Evolutionary conservation across 2,329 filamentous ascomycete species (phyloP).

Genomic region (Cercospora berteroae): DNA sequence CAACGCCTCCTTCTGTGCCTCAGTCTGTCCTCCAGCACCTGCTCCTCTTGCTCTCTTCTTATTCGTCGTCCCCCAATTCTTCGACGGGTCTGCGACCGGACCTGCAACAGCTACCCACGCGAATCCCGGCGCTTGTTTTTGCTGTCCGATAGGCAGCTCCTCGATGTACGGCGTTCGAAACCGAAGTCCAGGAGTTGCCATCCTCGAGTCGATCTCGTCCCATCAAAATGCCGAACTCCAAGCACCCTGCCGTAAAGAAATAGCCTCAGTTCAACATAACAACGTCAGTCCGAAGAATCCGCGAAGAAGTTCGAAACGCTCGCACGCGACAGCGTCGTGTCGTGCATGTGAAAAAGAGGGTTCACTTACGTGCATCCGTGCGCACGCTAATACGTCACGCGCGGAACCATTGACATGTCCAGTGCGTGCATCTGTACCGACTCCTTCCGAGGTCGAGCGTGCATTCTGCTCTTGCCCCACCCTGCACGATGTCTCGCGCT

Average conservation of each 20-base stretch:
- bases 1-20: slow-evolving; percentile 57
- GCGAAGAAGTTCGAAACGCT: slow-evolving; percentile 10
- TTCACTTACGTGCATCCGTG: slow-evolving; percentile 3
- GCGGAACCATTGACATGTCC: not conserved
- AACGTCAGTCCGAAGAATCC: slow-evolving; percentile 11
- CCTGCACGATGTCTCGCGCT: not conserved
- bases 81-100: slow-evolving; percentile 55
- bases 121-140: slow-evolving; percentile 78
- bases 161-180: slow-evolving; percentile 69
- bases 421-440: slow-evolving; percentile 1
- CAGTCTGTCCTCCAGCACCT: slow-evolving; percentile 39
- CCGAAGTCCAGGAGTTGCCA: slow-evolving; percentile 28
- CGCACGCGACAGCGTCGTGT: slow-evolving; percentile 2
- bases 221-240: not conserved
- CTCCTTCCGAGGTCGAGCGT: slow-evolving; percentile 6
- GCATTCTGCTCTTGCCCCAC: not conserved
- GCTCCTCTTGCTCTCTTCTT: slow-evolving; percentile 69
- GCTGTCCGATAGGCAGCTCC: slow-evolving; percentile 67
- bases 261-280: not conserved
- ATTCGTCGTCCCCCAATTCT: slow-evolving; percentile 42
- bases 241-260: not conserved
- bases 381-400: not conserved
- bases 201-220: slow-evolving; percentile 3
- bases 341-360: slow-evolving; percentile 13
- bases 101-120: slow-evolving; percentile 80